A percentile compares a stretch with the other conserved stretches of the same genome.
phyloP scores from a whole-genome alignment of 768 basidiomycete species.

The Leucocoprinus leucothites region DNA sequence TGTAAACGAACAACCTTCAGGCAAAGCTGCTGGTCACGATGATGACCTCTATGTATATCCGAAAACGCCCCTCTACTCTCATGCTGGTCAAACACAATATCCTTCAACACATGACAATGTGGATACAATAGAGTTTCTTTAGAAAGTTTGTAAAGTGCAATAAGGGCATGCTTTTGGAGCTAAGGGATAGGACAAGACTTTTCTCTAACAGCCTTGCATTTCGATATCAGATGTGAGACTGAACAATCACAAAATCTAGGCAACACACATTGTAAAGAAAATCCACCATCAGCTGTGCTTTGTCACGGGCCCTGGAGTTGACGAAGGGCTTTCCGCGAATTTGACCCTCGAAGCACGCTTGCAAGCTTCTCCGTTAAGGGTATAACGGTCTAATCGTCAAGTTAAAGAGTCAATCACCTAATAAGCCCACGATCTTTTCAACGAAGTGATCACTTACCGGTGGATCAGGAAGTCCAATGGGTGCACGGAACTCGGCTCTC shows the following conservation, averaged over 20 bases:
- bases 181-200: too few relatives aligned
- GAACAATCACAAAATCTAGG: background rate
- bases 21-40: background rate
- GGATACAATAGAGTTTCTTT: background rate
- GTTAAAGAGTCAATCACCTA: too few relatives aligned
- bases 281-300: background rate
- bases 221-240: background rate
- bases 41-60: background rate
- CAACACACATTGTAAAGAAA: background rate
- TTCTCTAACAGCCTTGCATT: background rate
- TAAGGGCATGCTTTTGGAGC: background rate
- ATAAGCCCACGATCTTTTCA: too few relatives aligned
- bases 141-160: background rate
- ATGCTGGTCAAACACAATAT: background rate
- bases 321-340: too few relatives aligned
- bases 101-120: background rate
- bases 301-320: background rate
- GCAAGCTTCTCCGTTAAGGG: too few relatives aligned
- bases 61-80: background rate
- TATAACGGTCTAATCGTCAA: too few relatives aligned
- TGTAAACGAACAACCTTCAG: background rate
- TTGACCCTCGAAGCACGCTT: too few relatives aligned
- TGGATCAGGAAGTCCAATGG: too few relatives aligned
- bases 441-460: too few relatives aligned
- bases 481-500: too few relatives aligned